Evolutionary conservation across 2,329 filamentous ascomycete genomes (phyloP).

Genomic region (Ophiocordyceps sinensis): DNA sequence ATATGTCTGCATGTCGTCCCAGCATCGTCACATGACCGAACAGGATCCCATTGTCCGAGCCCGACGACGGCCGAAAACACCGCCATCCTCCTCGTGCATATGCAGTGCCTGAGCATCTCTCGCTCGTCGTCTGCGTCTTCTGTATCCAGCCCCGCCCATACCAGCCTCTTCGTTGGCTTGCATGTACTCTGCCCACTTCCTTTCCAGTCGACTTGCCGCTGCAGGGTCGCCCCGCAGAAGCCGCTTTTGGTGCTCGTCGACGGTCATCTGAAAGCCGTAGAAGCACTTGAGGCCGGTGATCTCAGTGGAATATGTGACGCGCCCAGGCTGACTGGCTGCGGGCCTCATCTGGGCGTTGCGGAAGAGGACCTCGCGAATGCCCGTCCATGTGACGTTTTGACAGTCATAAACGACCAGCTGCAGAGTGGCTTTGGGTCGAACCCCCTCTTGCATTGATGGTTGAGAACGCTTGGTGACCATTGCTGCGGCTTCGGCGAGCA

Average conservation of each 20-base stretch:
- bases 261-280: conserved; percentile 88
- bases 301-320: conserved; percentile 53
- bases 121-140: conserved; percentile 61
- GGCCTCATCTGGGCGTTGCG: conserved; percentile 64
- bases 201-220: conserved; percentile 65
- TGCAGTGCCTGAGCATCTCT: conserved; percentile 71
- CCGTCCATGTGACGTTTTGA: conserved; percentile 82
- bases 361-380: conserved; percentile 72
- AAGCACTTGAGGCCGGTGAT: conserved; percentile 84
- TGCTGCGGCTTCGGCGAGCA: conserved; percentile 71
- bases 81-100: conserved; percentile 65
- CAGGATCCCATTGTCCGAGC: conserved; percentile 51
- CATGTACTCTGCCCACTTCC: conserved; percentile 92
- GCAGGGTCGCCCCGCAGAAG: conserved; percentile 64
- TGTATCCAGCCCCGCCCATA: conserved; percentile 46
- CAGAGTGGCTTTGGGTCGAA: conserved; percentile 45
- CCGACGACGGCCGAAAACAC: conserved; percentile 38
- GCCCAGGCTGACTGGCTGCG: conserved; percentile 21
- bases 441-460: conserved; percentile 22
- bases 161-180: conserved; percentile 78
- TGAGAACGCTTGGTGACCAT: conserved; percentile 54
- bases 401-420: conserved; percentile 82
- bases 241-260: conserved; percentile 83
- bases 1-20: not conserved
- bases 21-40: conserved; percentile 42